phyloP scores from a whole-genome alignment of 192 early-diverging fungal genomes.

The Geosiphon pyriformis region DNA sequence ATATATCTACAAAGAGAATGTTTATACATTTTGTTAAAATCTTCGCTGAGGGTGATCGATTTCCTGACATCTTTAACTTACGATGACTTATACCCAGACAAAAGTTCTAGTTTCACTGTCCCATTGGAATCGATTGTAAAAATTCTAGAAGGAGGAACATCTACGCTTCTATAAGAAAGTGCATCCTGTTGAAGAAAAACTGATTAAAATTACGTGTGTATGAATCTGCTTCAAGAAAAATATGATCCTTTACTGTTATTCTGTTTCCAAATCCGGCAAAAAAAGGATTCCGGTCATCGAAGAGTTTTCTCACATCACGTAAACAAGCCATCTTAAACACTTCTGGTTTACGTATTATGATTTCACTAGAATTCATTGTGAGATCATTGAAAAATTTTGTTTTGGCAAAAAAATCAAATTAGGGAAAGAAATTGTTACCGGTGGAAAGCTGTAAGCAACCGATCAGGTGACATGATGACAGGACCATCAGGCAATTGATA shows the following conservation, averaged over 20 bases:
- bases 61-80: too few species aligned
- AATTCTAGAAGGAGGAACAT: constrained; percentile 88
- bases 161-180: constrained; percentile 88
- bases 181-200: constrained; percentile 57
- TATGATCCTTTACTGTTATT: constrained; percentile 56
- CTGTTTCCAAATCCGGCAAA: constrained; percentile 97
- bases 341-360: constrained; percentile 90
- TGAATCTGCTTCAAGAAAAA: background rate
- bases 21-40: too few species aligned
- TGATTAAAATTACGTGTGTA: background rate
- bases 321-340: constrained; percentile 97
- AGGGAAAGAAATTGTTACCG: constrained; percentile 33
- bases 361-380: constrained; percentile 52
- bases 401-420: constrained; percentile 4
- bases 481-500: constrained; percentile 91
- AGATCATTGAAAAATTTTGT: background rate
- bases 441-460: constrained; percentile 87
- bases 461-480: constrained; percentile 92
- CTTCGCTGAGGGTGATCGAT: too few species aligned
- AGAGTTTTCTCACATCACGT: constrained; percentile 83
- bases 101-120: constrained; percentile 84
- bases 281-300: constrained; percentile 79
- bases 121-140: constrained; percentile 94
- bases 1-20: constrained; percentile 44
- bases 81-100: constrained; percentile 78